phyloP scores from a whole-genome alignment of 2,329 filamentous ascomycete genomes.

The Xylariales sp. region DNA sequence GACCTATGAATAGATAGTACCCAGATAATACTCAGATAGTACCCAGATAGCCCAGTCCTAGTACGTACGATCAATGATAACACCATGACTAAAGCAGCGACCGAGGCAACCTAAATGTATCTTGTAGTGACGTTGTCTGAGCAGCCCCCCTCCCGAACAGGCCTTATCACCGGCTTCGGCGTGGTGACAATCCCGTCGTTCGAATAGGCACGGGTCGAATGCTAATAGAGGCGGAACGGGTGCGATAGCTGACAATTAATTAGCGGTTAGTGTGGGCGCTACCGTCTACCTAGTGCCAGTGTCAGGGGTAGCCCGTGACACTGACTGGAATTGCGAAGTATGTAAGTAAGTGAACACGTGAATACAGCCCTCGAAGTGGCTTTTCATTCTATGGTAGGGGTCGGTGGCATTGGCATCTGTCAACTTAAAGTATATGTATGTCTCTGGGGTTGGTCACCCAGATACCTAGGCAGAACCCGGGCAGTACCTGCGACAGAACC shows the following conservation, averaged over 20 bases:
- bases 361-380: slow-evolving; percentile 6
- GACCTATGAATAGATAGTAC: background rate
- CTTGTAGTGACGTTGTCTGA: slow-evolving; percentile 15
- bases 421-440: background rate
- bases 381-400: slow-evolving; percentile 1
- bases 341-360: slow-evolving; percentile 19
- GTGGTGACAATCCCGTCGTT: slow-evolving; percentile 7
- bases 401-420: slow-evolving; percentile 3
- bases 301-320: slow-evolving; percentile 12
- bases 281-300: background rate
- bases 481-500: background rate
- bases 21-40: background rate
- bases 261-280: slow-evolving; percentile 6
- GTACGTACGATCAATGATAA: slow-evolving; percentile 14
- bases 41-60: background rate
- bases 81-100: slow-evolving; percentile 32
- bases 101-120: background rate
- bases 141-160: slow-evolving; percentile 3
- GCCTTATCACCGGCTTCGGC: slow-evolving; percentile 41
- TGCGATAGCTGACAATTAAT: slow-evolving; percentile 19
- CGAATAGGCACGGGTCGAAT: slow-evolving; percentile 9
- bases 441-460: slow-evolving; percentile 12
- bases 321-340: background rate
- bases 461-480: background rate
- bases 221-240: slow-evolving; percentile 17